A percentile compares a stretch with the other conserved stretches of the same genome.
Conservation (phyloP, 2,329 filamentous ascomycete species). For the Grosmannia huntii region DNA sequence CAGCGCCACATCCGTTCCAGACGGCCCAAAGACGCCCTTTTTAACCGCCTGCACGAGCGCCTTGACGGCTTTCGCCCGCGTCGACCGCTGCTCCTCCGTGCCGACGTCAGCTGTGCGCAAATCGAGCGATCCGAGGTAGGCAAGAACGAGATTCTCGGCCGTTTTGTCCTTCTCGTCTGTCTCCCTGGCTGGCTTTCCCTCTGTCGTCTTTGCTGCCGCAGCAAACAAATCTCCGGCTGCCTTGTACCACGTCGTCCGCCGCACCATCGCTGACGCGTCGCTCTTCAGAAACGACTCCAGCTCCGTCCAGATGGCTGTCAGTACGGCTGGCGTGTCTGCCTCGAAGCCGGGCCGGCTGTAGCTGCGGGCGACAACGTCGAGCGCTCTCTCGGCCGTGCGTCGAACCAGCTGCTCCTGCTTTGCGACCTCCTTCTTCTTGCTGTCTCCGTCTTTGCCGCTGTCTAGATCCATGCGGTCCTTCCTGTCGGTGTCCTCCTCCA, state of each 20-base stretch:
- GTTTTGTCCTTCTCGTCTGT: neutral
- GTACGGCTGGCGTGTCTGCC: conserved; percentile 22
- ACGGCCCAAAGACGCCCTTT: conserved; percentile 28
- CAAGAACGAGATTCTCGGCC: conserved; percentile 13
- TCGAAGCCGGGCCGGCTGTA: conserved; percentile 31
- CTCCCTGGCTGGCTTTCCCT: neutral
- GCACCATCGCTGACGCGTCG: conserved; percentile 27
- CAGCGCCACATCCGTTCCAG: conserved; percentile 2
- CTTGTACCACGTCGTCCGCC: conserved; percentile 40
- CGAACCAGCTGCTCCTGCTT: conserved; percentile 24
- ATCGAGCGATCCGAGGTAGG: conserved; percentile 35
- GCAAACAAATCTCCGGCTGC: conserved; percentile 34
- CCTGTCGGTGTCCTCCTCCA: conserved; percentile 44
- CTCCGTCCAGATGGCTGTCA: conserved; percentile 25
- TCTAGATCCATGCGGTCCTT: conserved; percentile 5
- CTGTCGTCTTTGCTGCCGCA: conserved; percentile 19
- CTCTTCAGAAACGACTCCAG: conserved; percentile 28
- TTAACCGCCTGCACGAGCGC: conserved; percentile 28
- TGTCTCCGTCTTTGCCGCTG: neutral
- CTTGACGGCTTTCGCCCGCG: conserved; percentile 31
- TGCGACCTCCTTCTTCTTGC: conserved; percentile 11
- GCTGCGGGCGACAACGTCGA: conserved; percentile 37
- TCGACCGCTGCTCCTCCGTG: conserved; percentile 37
- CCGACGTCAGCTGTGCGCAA: conserved; percentile 29
- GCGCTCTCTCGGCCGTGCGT: conserved; percentile 32